Evolutionary conservation across 768 basidiomycete species (phyloP), one percentile per base, ranked within the genome.

Genomic region (button mushroom (Agaricus bisporus)): DNA sequence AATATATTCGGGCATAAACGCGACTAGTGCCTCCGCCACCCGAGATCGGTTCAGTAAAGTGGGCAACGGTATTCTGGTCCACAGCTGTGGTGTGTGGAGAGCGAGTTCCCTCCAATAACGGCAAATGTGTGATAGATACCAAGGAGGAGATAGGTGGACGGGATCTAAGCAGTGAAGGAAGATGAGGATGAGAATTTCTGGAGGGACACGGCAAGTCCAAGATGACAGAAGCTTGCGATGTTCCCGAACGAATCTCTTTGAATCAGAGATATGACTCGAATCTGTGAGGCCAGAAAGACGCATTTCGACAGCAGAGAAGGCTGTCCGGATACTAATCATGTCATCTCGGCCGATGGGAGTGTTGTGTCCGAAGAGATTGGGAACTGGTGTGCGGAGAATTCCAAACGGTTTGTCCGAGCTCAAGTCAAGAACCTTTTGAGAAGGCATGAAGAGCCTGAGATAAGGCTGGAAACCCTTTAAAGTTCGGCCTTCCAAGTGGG

Each of bases 111-210:
- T 66, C 73, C 76, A 78, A 45, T 61, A 62, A 11, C 54, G 54
- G 15, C 68, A 77, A 41, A 79, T 73, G 54, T 77, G 75, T 35
- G 71, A 71, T 15, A 74, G 55, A 9, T 26, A 60, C 62, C 63
- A 26, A 63, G 65, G 14, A 57, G 45, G 49, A 11, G 39, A 41
- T 28, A 26, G 22, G 11, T 18, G 38, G 49, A 15, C 41, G 22
- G 48, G 9, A 41, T 58, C 53, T 18, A 49, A 36, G n/a, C 54
- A 54, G 10, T 45, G 41, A 48, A 32, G 38, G 45, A 42, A 36
- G 47, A 48, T 48, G 45, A 53, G 51, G 41, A 54, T 32, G 46
- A 68, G 64, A 36, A 68, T 63, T 54, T 68, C 65, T 1, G 56
- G 42, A 9, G 66, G 65, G 17, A 68, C 35, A 10, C 56, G 56